Percentiles rank a stretch among this genome's conserved stretches.
Conservation (phyloP, 1,139 yeast genomes). For the Yamadazyma taylorii region DNA sequence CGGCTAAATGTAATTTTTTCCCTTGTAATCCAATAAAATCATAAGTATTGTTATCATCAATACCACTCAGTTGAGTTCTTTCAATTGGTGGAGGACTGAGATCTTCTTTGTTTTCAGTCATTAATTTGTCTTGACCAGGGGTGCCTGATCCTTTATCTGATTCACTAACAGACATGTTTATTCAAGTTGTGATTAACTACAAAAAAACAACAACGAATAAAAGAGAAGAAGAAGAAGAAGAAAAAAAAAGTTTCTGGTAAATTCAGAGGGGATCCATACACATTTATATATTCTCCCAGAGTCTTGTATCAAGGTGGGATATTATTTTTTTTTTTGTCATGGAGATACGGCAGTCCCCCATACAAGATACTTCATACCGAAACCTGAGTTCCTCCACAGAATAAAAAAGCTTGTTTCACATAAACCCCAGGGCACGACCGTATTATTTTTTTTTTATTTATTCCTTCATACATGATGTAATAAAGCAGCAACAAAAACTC, state of each 20-base stretch:
- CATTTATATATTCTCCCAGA: background rate
- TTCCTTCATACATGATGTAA: slow-evolving; percentile 1
- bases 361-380: background rate
- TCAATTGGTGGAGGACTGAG: slow-evolving; percentile 7
- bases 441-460: too few relatives aligned
- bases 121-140: slow-evolving; percentile 5
- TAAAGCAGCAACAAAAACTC: slow-evolving; percentile 1
- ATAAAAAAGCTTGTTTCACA: slow-evolving; percentile 1
- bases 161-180: slow-evolving; percentile 10
- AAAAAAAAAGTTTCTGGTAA: background rate
- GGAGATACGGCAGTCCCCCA: slow-evolving; percentile 1
- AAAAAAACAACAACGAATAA: background rate
- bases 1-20: slow-evolving; percentile 23
- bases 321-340: background rate
- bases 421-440: background rate
- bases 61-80: slow-evolving; percentile 7
- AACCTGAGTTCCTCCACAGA: slow-evolving; percentile 1
- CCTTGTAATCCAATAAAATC: slow-evolving; percentile 29
- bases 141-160: slow-evolving; percentile 7
- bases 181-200: too few relatives aligned
- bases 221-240: background rate
- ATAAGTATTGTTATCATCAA: slow-evolving; percentile 18
- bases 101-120: slow-evolving; percentile 2
- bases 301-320: background rate
- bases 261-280: background rate